phyloP scores from a whole-genome alignment of 805 yeast species.

The Candida morakotiae region DNA sequence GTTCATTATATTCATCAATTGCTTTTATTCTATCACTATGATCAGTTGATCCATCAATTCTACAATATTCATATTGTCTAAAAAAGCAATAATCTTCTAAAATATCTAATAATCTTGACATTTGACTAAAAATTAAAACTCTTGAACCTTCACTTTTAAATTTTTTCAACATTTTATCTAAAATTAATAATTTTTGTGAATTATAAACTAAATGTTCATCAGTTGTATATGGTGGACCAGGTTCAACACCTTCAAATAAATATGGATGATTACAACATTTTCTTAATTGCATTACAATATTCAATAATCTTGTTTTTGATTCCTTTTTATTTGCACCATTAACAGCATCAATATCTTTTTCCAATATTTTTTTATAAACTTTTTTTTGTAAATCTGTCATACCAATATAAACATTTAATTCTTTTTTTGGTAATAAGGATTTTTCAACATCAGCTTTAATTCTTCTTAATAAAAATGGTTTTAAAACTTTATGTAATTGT shows the following conservation, averaged over 20 bases:
- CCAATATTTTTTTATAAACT: slow-evolving; percentile 74
- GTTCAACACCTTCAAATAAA: slow-evolving; percentile 82
- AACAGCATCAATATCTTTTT: slow-evolving; percentile 80
- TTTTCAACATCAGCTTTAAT: slow-evolving; percentile 80
- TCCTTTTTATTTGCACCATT: slow-evolving; percentile 76
- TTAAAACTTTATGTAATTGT: slow-evolving; percentile 70
- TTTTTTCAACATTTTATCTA: slow-evolving; percentile 63
- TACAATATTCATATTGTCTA: slow-evolving; percentile 65
- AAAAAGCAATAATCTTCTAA: slow-evolving; percentile 75
- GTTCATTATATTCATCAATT: slow-evolving; percentile 77
- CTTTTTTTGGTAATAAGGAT: slow-evolving; percentile 70
- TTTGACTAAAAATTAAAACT: slow-evolving; percentile 76
- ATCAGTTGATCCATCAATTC: slow-evolving; percentile 82
- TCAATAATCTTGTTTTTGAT: slow-evolving; percentile 68
- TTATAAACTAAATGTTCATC: slow-evolving; percentile 78
- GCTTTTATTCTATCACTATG: slow-evolving; percentile 72
- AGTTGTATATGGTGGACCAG: slow-evolving; percentile 84
- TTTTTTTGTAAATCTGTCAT: slow-evolving; percentile 77
- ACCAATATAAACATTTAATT: slow-evolving; percentile 66
- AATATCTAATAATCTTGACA: slow-evolving; percentile 79
- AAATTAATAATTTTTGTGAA: slow-evolving; percentile 65
- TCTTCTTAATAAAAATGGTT: slow-evolving; percentile 73
- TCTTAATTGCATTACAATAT: slow-evolving; percentile 81
- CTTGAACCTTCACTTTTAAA: slow-evolving; percentile 68
- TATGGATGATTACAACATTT: slow-evolving; percentile 87